Base-by-base conservation (phyloP, 192 early-diverging fungal species). In the Entomortierella parvispora region DNA sequence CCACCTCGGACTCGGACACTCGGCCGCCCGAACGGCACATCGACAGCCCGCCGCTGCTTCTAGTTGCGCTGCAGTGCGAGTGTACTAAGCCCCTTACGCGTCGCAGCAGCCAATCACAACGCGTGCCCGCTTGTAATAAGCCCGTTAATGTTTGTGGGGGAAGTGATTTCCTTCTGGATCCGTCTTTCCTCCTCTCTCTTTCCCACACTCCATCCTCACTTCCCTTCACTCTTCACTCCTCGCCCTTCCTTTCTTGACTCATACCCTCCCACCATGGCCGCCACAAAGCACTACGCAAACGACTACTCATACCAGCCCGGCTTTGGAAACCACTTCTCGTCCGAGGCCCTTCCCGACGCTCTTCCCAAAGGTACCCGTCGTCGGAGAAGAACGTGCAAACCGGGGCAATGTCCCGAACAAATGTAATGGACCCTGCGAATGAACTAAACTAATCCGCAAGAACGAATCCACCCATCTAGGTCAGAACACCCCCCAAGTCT, bases 401-500 rank as follows among this genome's bases (percentile, higher is more conserved):
- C n/a, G n/a, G n/a, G n/a, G n/a, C n/a, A n/a, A n/a, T n/a, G n/a
- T n/a, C n/a, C n/a, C n/a, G n/a, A n/a, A n/a, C n/a, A n/a, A n/a
- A n/a, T n/a, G n/a, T n/a, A n/a, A n/a, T n/a, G n/a, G n/a, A n/a
- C n/a, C n/a, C n/a, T n/a, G n/a, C n/a, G n/a, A n/a, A n/a, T n/a
- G n/a, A n/a, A n/a, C n/a, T n/a, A n/a, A n/a, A n/a, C n/a, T n/a
- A n/a, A n/a, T n/a, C 12, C 25, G 25, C 32, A 49, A 49, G 7
- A 11, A 62, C 25, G 18, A 46, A 33, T 25, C 20, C 31, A 25
- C 40, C 46, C n/a, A 25, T 37, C 40, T 52, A 90, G 93, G 87
- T 56, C 95, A 95, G 60, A 99, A 99, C 85, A 90, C 93, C 14
- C 97, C 97, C 14, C 97, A 97, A 79, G 83, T 89, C 46, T 93